phyloP scores from a whole-genome alignment of 768 basidiomycete species.

The Botryobasidium botryosum region DNA sequence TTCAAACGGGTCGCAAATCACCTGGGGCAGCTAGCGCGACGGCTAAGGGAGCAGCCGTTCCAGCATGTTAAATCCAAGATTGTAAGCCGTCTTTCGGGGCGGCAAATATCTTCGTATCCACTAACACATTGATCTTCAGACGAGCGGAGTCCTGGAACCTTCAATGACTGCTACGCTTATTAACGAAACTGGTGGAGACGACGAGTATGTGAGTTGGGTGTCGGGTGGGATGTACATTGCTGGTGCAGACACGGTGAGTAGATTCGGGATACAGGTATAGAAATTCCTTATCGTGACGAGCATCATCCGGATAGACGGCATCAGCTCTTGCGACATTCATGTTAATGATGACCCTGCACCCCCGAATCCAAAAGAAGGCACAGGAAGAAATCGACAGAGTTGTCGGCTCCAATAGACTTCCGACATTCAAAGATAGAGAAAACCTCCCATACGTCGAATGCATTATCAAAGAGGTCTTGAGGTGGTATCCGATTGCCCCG shows the following conservation, averaged over 20 bases:
- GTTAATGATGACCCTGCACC: conserved; percentile 22
- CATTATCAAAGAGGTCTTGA: conserved; percentile 9
- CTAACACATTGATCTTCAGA: neutral
- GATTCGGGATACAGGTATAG: too few relatives aligned
- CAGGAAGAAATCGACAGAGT: too few relatives aligned
- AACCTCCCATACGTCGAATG: conserved; percentile 11
- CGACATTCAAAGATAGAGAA: conserved; percentile 11
- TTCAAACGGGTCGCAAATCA: too few relatives aligned
- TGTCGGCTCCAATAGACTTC: conserved; percentile 19
- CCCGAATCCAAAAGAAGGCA: conserved; percentile 22
- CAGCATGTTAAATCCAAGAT: conserved; percentile 4
- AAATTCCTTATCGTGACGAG: too few relatives aligned
- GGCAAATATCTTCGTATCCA: too few relatives aligned
- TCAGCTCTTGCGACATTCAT: conserved; percentile 21
- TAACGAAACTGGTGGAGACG: too few relatives aligned
- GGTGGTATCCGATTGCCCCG: conserved; percentile 11
- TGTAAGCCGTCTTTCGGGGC: conserved; percentile 7
- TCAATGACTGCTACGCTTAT: conserved; percentile 1
- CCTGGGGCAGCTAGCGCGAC: too few relatives aligned
- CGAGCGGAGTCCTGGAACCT: neutral
- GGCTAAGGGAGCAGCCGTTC: too few relatives aligned
- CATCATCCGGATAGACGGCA: conserved; percentile 14
- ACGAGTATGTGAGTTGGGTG: too few relatives aligned
- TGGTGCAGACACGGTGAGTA: too few relatives aligned
- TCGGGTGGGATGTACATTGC: too few relatives aligned